Base-by-base conservation (phyloP, 2,329 filamentous ascomycete species). In the Cladosporium phlei region DNA sequence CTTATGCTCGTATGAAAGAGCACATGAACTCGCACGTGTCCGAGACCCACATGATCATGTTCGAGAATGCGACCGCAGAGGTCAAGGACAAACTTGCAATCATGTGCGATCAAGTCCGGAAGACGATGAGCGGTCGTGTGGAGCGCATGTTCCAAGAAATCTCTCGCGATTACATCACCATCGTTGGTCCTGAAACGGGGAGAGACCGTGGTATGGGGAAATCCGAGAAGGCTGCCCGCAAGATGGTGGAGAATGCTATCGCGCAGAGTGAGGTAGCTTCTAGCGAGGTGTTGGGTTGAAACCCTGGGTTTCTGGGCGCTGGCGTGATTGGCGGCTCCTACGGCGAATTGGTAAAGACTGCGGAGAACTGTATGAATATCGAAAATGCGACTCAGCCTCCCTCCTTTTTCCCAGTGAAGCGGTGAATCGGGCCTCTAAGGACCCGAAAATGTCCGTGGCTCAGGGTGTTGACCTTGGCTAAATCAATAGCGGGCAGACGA, bases 1-100 rank as follows among this genome's bases (percentile, higher is more conserved):
- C 59, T 9, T 79, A 65, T 56, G 61, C 47, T 27, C 69, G 77
- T 2, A 82, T 82, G 74, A 80, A 78, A 52, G 48, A 38, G 0
- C 51, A 64, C 20, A 78, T 82, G 75, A 46, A 46, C 0, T 32
- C 52, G 0, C 68, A 79, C 45, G 68, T 82, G 1, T 59, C 69
- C 0, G 28, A 38, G 0, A 42, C 59, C 3, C 69, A 71, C 2
- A 50, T 64, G 9, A 54, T 50, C 1, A 82, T 82, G 77, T 82
- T 81, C 55, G 50, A 55, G 2, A 52, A 66, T 4, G 73, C 74
- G 0, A 68, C 68, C 0, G 47, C 68, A 1, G 61, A 62, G 3
- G 73, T 78, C 7, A 65, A 64, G 37, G 39, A 50, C 0, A 61
- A 63, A 9, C 63, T 82, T 1, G 51, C 64, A 0, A 28, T 44